Conservation (phyloP, 2,329 filamentous ascomycete species). For the Trichocomaceae sp. region DNA sequence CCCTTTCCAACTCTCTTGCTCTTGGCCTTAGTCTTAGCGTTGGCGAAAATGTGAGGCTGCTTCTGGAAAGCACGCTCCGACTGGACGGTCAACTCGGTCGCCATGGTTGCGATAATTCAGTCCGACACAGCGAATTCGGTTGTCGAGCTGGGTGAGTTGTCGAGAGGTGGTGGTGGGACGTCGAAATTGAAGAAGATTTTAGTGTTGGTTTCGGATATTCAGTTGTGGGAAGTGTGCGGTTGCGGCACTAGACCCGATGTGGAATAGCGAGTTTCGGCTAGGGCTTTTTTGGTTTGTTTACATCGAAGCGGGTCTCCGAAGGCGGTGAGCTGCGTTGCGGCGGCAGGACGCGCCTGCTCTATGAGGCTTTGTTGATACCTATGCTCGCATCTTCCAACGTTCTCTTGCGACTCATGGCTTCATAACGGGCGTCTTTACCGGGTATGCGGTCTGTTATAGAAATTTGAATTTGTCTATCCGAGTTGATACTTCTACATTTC, state of each 20-base stretch:
- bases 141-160: conserved; percentile 16
- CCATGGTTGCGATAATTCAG: conserved; percentile 65
- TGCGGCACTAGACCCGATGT: conserved; percentile 24
- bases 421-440: background rate
- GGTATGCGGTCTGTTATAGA: background rate
- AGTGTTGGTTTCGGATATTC: conserved; percentile 27
- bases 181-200: conserved; percentile 38
- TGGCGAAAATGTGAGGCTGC: conserved; percentile 99
- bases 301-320: conserved; percentile 18
- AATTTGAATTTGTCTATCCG: background rate
- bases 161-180: conserved; percentile 21
- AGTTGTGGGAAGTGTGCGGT: conserved; percentile 30
- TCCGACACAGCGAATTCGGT: conserved; percentile 30
- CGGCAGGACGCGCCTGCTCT: background rate
- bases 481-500: background rate
- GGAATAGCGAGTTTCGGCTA: conserved; percentile 33
- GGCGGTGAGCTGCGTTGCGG: background rate
- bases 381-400: background rate
- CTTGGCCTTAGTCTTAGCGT: conserved; percentile 87
- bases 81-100: conserved; percentile 98
- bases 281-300: conserved; percentile 41
- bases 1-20: conserved; percentile 72
- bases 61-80: conserved; percentile 99
- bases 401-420: background rate
- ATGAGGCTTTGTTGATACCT: background rate